Evolutionary conservation across 2,329 filamentous ascomycete genomes (phyloP).

Genomic region (Botrytis tulipae): DNA sequence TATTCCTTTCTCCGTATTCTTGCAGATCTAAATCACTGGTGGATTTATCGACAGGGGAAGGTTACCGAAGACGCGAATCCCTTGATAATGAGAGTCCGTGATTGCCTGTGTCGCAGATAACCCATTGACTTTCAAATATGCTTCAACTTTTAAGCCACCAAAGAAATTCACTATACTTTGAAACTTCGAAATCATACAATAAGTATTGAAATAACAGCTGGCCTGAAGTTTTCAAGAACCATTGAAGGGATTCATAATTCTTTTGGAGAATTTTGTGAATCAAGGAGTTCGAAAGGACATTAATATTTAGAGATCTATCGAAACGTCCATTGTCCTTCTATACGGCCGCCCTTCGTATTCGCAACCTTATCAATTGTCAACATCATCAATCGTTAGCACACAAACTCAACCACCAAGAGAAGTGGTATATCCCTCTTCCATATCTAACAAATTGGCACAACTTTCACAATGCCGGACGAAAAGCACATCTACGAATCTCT

Average conservation of each 20-base stretch:
- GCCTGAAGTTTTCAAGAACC: conserved; percentile 28
- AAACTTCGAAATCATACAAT: conserved; percentile 23
- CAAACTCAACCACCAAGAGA: conserved; percentile 16
- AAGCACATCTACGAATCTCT: conserved; percentile 59
- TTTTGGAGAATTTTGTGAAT: neutral
- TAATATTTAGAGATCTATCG: neutral
- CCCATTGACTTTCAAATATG: conserved; percentile 18
- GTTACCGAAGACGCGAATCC: conserved; percentile 21
- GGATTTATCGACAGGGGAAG: conserved; percentile 2
- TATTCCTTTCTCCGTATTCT: neutral
- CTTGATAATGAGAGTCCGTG: conserved; percentile 16
- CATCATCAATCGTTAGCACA: neutral
- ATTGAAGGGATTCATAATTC: neutral
- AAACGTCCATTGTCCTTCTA: conserved; percentile 3
- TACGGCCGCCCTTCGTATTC: conserved; percentile 1
- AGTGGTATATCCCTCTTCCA: neutral
- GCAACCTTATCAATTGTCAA: neutral
- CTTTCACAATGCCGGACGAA: conserved; percentile 45
- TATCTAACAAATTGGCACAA: conserved; percentile 6
- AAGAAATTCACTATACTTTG: conserved; percentile 25
- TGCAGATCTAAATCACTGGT: neutral
- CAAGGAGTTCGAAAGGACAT: neutral
- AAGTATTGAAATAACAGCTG: conserved; percentile 32
- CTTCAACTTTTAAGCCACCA: conserved; percentile 20
- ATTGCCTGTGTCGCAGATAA: conserved; percentile 21